Percentiles rank a stretch among this genome's conserved stretches.
These are phyloP conservation scores for Coccomyxa sp. DNA, from an alignment of 139 green algal genomes.

Conservation along the genomic window DNA sequence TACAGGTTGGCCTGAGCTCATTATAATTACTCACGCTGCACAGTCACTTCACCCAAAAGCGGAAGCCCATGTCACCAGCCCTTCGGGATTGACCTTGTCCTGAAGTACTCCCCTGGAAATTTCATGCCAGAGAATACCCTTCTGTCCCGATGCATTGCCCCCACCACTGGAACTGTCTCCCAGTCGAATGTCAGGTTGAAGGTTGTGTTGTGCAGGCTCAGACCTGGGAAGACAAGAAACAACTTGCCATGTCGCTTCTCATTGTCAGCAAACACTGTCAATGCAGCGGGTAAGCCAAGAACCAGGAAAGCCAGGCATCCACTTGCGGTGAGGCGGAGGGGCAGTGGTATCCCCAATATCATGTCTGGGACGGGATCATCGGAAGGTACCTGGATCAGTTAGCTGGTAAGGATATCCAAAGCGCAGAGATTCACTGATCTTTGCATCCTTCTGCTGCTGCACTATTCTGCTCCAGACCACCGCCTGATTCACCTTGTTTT, in stretches of 20 bases:
- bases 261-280: neutral
- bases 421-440: neutral
- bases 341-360: neutral
- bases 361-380: neutral
- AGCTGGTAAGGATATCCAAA: neutral
- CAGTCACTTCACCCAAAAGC: too few species aligned
- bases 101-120: neutral
- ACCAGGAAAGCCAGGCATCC: neutral
- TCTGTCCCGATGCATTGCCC: neutral
- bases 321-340: neutral
- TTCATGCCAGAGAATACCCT: neutral
- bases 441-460: neutral
- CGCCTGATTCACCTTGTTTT: neutral
- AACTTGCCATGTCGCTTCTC: neutral
- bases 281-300: neutral
- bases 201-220: neutral
- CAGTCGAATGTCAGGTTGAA: slow-evolving; percentile 1
- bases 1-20: too few species aligned
- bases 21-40: too few species aligned
- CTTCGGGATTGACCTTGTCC: neutral
- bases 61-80: too few species aligned
- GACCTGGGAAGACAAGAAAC: neutral
- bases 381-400: neutral
- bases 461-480: slow-evolving; percentile 2
- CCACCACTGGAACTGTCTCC: neutral